Evolutionary conservation across 225 moss, liverwort and hornwort species (phyloP).

Genomic region (Anthoceros angustus): DNA sequence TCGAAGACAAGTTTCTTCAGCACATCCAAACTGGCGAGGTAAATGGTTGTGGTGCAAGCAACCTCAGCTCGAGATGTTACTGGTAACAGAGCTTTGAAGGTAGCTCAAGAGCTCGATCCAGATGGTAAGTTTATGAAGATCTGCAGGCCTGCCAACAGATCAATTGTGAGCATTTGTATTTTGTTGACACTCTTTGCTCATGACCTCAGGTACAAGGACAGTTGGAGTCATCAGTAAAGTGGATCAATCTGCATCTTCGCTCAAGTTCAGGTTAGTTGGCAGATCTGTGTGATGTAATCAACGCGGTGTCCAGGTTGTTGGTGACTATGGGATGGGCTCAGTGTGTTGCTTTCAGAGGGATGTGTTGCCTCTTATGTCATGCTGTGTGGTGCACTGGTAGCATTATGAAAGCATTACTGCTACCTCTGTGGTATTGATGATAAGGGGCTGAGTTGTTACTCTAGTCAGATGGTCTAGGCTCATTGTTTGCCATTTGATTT

Average conservation of each 20-base stretch:
- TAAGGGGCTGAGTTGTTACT: neutral
- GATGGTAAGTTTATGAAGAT: conserved; percentile 57
- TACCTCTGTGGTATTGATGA: neutral
- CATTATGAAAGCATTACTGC: too few species aligned
- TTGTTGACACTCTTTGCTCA: neutral
- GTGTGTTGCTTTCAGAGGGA: too few species aligned
- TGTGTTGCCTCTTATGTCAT: too few species aligned
- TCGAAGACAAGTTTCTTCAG: conserved; percentile 85
- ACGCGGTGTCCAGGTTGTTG: too few species aligned
- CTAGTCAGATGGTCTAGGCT: neutral
- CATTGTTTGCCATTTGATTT: conserved; percentile 5
- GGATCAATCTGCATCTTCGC: conserved; percentile 69
- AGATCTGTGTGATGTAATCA: neutral
- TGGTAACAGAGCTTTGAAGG: conserved; percentile 72
- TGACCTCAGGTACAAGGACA: conserved; percentile 64
- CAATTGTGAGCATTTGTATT: neutral
- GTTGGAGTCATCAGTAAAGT: conserved; percentile 99
- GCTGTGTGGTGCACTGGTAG: too few species aligned
- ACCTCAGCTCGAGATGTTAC: conserved; percentile 73
- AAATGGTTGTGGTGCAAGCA: conserved; percentile 40
- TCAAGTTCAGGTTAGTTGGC: conserved; percentile 59
- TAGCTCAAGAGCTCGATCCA: conserved; percentile 40
- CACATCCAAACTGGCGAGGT: conserved; percentile 92
- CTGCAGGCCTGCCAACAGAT: conserved; percentile 5
- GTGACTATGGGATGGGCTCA: too few species aligned